These are phyloP conservation scores for Aspergillus spinulosporus DNA, from an alignment of 2,329 filamentous ascomycete species.

Conservation along the genomic window DNA sequence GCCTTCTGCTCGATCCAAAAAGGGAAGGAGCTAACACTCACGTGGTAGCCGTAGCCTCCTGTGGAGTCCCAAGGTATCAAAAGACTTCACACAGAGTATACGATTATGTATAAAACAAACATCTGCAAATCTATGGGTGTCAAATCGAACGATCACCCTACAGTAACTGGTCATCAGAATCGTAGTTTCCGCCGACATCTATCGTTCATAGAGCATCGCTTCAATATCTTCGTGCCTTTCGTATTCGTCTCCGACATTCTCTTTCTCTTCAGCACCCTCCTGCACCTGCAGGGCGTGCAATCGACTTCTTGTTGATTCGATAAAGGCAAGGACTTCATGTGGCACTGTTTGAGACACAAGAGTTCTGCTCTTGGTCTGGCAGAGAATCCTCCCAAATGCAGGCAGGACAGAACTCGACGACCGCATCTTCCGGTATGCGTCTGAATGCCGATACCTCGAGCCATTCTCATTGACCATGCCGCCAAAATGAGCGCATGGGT, in stretches of 20 bases:
- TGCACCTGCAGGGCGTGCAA: constrained; percentile 28
- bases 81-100: too few species aligned
- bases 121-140: too few species aligned
- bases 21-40: too few species aligned
- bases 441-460: constrained; percentile 41
- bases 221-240: constrained; percentile 35
- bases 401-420: constrained; percentile 30
- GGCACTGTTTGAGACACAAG: constrained; percentile 28
- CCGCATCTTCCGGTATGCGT: constrained; percentile 31
- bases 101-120: too few species aligned
- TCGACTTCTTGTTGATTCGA: constrained; percentile 34
- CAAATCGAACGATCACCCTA: constrained; percentile 25
- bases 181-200: constrained; percentile 21
- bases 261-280: constrained; percentile 21
- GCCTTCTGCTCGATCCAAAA: too few species aligned
- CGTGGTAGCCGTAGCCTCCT: too few species aligned
- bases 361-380: constrained; percentile 33
- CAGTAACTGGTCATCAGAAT: constrained; percentile 27
- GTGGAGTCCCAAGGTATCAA: too few species aligned
- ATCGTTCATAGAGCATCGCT: constrained; percentile 25
- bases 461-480: constrained; percentile 34
- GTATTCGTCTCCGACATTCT: constrained; percentile 25
- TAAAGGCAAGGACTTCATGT: constrained; percentile 32
- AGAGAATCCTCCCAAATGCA: constrained; percentile 37
- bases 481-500: constrained; percentile 39